A percentile compares a stretch with the other conserved stretches of the same genome.
Evolutionary conservation across 2,329 filamentous ascomycete genomes (phyloP).

Genomic region (Colletotrichum sidae): DNA sequence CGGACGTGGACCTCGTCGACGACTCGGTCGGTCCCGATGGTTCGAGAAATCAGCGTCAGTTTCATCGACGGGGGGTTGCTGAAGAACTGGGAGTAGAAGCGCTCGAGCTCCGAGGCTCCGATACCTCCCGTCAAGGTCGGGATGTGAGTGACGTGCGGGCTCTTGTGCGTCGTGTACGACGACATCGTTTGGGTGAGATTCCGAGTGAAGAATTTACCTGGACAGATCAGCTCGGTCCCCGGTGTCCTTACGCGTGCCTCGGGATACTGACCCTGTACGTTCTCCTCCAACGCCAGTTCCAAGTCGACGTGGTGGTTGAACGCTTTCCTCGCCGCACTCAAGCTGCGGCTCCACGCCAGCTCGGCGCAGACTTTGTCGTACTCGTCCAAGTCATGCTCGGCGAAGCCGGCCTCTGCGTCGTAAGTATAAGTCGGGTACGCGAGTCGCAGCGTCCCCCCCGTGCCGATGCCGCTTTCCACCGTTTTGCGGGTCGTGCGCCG

Average conservation of each 20-base stretch:
- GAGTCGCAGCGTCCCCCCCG: slow-evolving; percentile 49
- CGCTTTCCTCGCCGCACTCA: slow-evolving; percentile 69
- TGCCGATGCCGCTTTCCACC: slow-evolving; percentile 51
- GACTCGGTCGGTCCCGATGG: slow-evolving; percentile 72
- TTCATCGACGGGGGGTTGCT: slow-evolving; percentile 70
- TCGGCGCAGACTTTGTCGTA: slow-evolving; percentile 73
- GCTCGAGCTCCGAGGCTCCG: slow-evolving; percentile 66
- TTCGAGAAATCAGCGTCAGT: slow-evolving; percentile 73
- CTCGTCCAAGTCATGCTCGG: slow-evolving; percentile 76
- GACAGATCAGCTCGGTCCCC: not conserved
- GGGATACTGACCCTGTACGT: slow-evolving; percentile 64
- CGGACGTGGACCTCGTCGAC: slow-evolving; percentile 72
- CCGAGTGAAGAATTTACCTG: slow-evolving; percentile 66
- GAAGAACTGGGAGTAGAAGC: slow-evolving; percentile 76
- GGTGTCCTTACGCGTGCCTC: too few species aligned
- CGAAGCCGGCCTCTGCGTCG: slow-evolving; percentile 72
- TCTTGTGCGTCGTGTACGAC: slow-evolving; percentile 68
- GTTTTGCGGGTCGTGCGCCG: slow-evolving; percentile 47
- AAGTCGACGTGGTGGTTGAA: slow-evolving; percentile 74
- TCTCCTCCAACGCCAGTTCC: slow-evolving; percentile 74
- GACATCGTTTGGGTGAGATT: slow-evolving; percentile 71
- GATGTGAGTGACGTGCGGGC: slow-evolving; percentile 76
- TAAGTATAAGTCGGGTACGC: slow-evolving; percentile 56
- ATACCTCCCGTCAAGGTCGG: slow-evolving; percentile 74
- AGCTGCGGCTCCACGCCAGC: slow-evolving; percentile 76